These are phyloP conservation scores for Kalanchoe fedtschenkoi DNA, from an alignment of 164 flowering plant genomes.

Conservation along the genomic window DNA sequence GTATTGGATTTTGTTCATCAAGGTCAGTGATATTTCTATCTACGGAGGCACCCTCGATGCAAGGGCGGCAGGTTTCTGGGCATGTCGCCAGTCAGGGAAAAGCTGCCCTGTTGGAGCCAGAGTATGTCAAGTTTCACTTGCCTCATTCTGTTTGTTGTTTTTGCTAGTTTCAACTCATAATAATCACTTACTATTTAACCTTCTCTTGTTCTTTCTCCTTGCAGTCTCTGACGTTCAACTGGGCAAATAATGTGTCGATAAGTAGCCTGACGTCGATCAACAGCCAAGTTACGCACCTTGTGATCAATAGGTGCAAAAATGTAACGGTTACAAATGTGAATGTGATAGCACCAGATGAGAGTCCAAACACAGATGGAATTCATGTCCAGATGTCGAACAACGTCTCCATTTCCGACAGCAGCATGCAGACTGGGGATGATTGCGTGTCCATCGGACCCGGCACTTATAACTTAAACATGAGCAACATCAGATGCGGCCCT, in stretches of 20 bases:
- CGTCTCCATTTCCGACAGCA: constrained; percentile 17
- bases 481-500: constrained; percentile 30
- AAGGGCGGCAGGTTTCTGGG: constrained; percentile 34
- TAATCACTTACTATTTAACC: neutral
- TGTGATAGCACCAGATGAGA: constrained; percentile 24
- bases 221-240: constrained; percentile 22
- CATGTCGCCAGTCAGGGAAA: constrained; percentile 23
- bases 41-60: constrained; percentile 57
- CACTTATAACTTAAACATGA: constrained; percentile 25
- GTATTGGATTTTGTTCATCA: constrained; percentile 36
- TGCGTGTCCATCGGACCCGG: constrained; percentile 46
- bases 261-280: constrained; percentile 30
- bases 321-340: constrained; percentile 21
- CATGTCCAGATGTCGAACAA: constrained; percentile 25
- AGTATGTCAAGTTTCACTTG: constrained; percentile 20
- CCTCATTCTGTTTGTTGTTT: neutral
- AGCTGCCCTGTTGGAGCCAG: constrained; percentile 37
- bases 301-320: constrained; percentile 23
- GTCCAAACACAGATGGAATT: constrained; percentile 60
- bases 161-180: neutral
- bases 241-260: constrained; percentile 20
- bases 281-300: constrained; percentile 34
- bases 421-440: constrained; percentile 42
- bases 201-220: neutral
- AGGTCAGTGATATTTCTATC: constrained; percentile 24